Base-by-base conservation (phyloP, 225 moss, liverwort and hornwort genomes). In the Sphagnum contortum region DNA sequence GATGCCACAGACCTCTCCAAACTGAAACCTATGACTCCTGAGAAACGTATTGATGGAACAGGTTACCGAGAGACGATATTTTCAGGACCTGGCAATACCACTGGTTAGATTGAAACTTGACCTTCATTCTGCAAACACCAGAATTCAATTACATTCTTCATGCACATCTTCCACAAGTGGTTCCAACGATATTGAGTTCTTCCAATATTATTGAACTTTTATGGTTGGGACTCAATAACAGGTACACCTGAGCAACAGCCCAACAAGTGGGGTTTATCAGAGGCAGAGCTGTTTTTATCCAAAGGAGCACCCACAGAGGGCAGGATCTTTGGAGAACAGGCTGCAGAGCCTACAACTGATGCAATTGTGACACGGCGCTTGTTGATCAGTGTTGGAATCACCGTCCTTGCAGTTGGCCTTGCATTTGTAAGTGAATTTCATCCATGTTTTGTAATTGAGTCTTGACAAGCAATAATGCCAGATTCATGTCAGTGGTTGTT, bases 241-340 rank as follows among this genome's bases (percentile, higher is more conserved):
- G 85, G 85, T 44, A 81, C 65, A 62, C 81, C 77, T 57, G 88
- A 86, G 66, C 85, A 90, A 60, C 79, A 83, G 75, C 13, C 77
- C 53, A 93, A 83, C 71, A 91, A 84, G 57, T 98, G 98, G 98
- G 93, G 98, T 29, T 82, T 98, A 54, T 88, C 91, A 4, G 98
- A 98, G 79, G 92, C 93, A 66, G 98, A 98, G 71, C 69, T 98
- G 5, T 93, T 98, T 63, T 55, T 98, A 56, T 98, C 98, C 5
- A 98, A 98, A 78, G 93, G 98, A 64, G 98, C 98, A 62, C 98
- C 98, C 0, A 93, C 89, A 4, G 98, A 98, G 75, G 98, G 98
- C 61, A 80, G 71, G 47, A 91, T 93, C 48, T 79, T 92, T 74
- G 91, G 88, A 58, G 79, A 76, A 53, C 67, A 81, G 61, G 87